Base-by-base conservation (phyloP, 2,329 filamentous ascomycete species). In the Cladosporium sp. region DNA sequence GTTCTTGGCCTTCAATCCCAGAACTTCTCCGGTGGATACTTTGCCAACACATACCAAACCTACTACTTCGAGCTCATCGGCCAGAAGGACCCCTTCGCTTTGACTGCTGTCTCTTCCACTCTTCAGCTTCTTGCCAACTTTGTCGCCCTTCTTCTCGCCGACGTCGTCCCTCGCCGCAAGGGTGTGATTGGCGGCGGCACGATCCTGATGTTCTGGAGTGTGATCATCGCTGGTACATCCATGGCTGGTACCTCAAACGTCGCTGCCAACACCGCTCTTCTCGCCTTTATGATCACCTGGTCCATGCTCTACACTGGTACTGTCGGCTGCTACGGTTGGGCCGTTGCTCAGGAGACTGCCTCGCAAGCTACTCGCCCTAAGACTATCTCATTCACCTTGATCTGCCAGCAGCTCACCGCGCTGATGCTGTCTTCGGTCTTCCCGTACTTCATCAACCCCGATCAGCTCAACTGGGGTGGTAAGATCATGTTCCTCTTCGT, bases 401-500 rank as follows among this genome's bases (percentile, higher is more conserved):
- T 73, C 51, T 73, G 71, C 58, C 71, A 78, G 51, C 77, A 78
- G 28, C 70, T 79, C 0, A 79, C 76, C 0, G 76, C 77, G 0
- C 72, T 78, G 2, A 74, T 78, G 74, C 72, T 78, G 10, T 77
- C 74, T 18, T 77, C 74, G 0, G 74, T 79, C 0, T 78, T 79
- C 38, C 77, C 77, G 0, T 79, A 71, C 68, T 78, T 78, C 36
- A 78, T 79, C 68, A 78, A 79, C 68, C 77, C 77, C 0, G 75
- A 79, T 64, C 74, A 78, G 62, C 64, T 78, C 2, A 79, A 79
- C 65, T 78, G 77, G 77, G 77, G 77, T 0, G 77, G 77, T 36
- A 79, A 75, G 67, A 71, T 79, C 66, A 78, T 78, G 75, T 78
- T 79, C 55, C 18, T 79, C 28, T 79, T 79, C 60, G 77, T 77